Evolutionary conservation across 139 green algal species (phyloP), one percentile per base, ranked within the genome.

Genomic region (Pleodorina starrii): DNA sequence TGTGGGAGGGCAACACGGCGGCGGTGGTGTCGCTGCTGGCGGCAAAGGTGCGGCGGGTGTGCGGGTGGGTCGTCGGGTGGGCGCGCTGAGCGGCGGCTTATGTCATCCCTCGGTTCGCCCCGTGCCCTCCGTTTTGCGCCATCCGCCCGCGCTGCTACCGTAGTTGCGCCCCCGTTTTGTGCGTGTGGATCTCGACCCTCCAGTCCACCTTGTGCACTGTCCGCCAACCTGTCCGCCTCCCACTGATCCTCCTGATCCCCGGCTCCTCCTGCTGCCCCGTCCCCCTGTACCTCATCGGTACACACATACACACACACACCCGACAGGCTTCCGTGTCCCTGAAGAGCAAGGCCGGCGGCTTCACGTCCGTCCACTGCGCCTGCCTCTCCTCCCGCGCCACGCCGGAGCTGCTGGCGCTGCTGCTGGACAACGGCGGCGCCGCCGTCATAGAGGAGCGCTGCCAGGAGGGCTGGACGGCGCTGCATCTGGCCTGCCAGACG

Each of bases 401-500:
- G 16, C 80, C 63, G 27, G 71, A 89, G 59, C 40, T 93, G 43
- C 57, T 91, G 23, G 69, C 23, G 21, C 69, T 91, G 73, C 80
- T 93, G 86, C 57, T 91, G 40, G 81, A 90, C 29, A 66, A 74
- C 29, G 80, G 86, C 68, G 83, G 83, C 25, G 83, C 66, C 19
- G 90, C 86, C 3, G 81, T 91, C 6, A 44, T 93, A 4, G 86
- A 93, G 90, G 90, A 88, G 69, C 68, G 86, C 46, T 90, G 85
- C 21, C 78, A 87, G 73, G 90, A 93, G 40, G 82, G 86, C 29
- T 90, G 86, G 90, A 93, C 90, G 25, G 80, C 90, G 73, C 82
- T 93, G 72, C 86, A 90, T 43, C 81, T 93, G 44, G 90, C 90
- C 40, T 87, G 69, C 36, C 82, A 87, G 85, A 11, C 60, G 32